Evolutionary conservation across 768 basidiomycete species (phyloP).

Genomic region (Kwoniella mangroviensis): DNA sequence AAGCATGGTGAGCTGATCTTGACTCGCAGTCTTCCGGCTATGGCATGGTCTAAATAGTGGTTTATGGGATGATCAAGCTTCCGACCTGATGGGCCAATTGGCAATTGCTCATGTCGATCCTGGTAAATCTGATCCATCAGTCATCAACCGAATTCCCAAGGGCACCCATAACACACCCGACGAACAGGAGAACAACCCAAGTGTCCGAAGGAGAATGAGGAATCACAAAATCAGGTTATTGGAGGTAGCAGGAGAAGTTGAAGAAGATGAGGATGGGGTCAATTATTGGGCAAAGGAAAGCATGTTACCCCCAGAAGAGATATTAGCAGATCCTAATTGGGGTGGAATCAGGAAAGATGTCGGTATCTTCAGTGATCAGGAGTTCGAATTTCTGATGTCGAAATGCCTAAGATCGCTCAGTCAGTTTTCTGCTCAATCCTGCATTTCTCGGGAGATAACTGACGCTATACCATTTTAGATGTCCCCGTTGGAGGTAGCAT

Average conservation of each 20-base stretch:
- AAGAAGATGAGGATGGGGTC: slow-evolving; percentile 48
- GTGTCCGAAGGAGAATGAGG: slow-evolving; percentile 20
- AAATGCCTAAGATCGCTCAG: slow-evolving; percentile 71
- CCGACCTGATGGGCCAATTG: slow-evolving; percentile 77
- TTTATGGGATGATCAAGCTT: slow-evolving; percentile 86
- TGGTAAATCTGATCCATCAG: slow-evolving; percentile 72
- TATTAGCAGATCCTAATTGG: slow-evolving; percentile 46
- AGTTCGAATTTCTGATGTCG: slow-evolving; percentile 85
- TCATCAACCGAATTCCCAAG: slow-evolving; percentile 62
- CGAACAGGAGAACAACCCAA: slow-evolving; percentile 43
- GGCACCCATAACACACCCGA: slow-evolving; percentile 45
- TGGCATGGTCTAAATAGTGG: slow-evolving; percentile 91
- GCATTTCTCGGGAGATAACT: neutral
- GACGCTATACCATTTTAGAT: slow-evolving; percentile 29
- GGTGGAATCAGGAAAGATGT: slow-evolving; percentile 61
- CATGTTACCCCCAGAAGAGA: slow-evolving; percentile 33
- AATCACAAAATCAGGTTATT: slow-evolving; percentile 39
- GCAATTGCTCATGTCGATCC: slow-evolving; percentile 81
- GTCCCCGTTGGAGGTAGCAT: slow-evolving; percentile 57
- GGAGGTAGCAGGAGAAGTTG: slow-evolving; percentile 44
- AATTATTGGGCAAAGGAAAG: slow-evolving; percentile 42
- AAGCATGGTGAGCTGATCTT: neutral
- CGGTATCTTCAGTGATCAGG: slow-evolving; percentile 79
- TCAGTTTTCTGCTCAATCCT: slow-evolving; percentile 21
- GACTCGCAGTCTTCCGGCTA: slow-evolving; percentile 68